Conservation (phyloP, 768 basidiomycete genomes). For the Mycena venus region DNA sequence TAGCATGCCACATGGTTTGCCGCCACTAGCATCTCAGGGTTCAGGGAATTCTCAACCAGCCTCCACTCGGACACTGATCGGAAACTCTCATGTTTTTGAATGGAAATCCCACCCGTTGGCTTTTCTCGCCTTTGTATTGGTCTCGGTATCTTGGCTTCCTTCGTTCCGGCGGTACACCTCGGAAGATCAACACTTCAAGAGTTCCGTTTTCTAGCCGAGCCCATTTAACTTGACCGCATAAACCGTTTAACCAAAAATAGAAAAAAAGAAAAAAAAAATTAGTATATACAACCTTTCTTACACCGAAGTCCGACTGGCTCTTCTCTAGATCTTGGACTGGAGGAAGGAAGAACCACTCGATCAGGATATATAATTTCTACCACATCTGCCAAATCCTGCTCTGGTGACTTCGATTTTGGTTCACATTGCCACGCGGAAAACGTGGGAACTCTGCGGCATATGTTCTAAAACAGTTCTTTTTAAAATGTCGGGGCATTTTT, state of each 20-base stretch:
- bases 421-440: neutral
- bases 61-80: too few relatives aligned
- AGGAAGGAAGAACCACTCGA: neutral
- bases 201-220: neutral
- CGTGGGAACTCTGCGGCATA: too few relatives aligned
- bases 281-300: too few relatives aligned
- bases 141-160: neutral
- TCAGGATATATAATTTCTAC: neutral
- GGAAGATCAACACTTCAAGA: neutral
- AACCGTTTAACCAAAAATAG: too few relatives aligned
- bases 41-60: neutral
- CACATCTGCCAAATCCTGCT: neutral
- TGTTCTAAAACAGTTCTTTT: too few relatives aligned
- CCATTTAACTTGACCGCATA: too few relatives aligned
- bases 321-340: too few relatives aligned
- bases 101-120: neutral
- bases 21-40: neutral
- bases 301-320: too few relatives aligned
- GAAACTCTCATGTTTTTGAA: neutral
- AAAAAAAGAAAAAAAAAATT: too few relatives aligned
- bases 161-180: slow-evolving; percentile 9
- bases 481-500: too few relatives aligned
- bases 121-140: slow-evolving; percentile 6
- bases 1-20: neutral
- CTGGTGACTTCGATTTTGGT: neutral